These are phyloP conservation scores for Byssothecium circinans DNA, from an alignment of 2,329 filamentous ascomycete genomes.

Conservation along the genomic window DNA sequence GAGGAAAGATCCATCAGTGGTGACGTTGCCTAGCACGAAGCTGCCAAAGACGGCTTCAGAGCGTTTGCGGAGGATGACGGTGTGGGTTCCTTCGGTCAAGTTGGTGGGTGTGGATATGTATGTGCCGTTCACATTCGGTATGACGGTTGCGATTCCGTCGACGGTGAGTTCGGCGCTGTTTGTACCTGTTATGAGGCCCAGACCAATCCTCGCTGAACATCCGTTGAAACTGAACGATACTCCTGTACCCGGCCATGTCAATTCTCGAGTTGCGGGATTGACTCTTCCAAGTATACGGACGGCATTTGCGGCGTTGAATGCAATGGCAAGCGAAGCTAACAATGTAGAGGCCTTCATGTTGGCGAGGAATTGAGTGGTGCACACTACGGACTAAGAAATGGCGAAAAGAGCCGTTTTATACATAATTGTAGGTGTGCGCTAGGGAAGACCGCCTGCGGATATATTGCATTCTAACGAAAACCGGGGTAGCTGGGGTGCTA, in stretches of 20 bases:
- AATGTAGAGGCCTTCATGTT: background rate
- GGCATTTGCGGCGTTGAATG: constrained; percentile 1
- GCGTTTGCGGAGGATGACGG: constrained; percentile 44
- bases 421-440: background rate
- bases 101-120: constrained; percentile 33
- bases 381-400: no score
- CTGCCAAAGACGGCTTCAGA: constrained; percentile 43
- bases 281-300: constrained; percentile 42
- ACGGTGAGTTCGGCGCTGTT: constrained; percentile 41
- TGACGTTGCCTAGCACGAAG: constrained; percentile 32
- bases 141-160: constrained; percentile 29
- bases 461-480: background rate
- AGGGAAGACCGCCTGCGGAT: no score
- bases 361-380: no score
- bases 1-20: constrained; percentile 31
- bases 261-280: constrained; percentile 47
- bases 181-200: constrained; percentile 35
- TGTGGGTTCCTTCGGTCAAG: constrained; percentile 40
- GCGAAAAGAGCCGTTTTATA: background rate
- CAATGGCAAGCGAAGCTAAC: background rate
- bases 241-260: constrained; percentile 51
- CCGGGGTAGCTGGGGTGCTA: background rate
- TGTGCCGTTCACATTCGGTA: constrained; percentile 33
- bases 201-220: constrained; percentile 42
- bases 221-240: constrained; percentile 48